Conservation (phyloP, 176 grass and related monocot species). For the Eragrostis nindensis region DNA sequence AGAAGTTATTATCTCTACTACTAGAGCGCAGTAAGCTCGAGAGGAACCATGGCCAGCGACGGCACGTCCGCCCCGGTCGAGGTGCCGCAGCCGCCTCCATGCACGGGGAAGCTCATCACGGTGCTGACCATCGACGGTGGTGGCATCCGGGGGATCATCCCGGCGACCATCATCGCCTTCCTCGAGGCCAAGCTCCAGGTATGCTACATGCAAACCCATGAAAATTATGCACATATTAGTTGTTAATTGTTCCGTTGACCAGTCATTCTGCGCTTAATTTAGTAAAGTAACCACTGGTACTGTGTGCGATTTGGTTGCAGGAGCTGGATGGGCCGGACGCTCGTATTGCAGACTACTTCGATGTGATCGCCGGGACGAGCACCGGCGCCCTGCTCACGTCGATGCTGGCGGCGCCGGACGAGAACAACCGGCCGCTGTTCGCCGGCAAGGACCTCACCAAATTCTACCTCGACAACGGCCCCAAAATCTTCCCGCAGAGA, state of each 20-base stretch:
- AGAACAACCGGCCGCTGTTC: slow-evolving; percentile 59
- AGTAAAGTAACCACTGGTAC: not conserved
- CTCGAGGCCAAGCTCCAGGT: slow-evolving; percentile 67
- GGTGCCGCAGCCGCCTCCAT: slow-evolving; percentile 23
- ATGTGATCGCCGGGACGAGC: slow-evolving; percentile 68
- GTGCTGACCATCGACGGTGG: slow-evolving; percentile 76
- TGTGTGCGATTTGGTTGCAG: slow-evolving; percentile 23
- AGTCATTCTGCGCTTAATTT: not conserved
- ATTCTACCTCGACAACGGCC: slow-evolving; percentile 66
- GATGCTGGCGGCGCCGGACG: slow-evolving; percentile 63
- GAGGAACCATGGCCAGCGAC: slow-evolving; percentile 16
- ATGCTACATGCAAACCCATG: too few species aligned
- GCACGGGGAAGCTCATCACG: slow-evolving; percentile 46
- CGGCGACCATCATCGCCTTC: slow-evolving; percentile 51
- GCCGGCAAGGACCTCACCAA: slow-evolving; percentile 49
- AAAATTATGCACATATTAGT: not conserved
- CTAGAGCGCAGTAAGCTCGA: too few species aligned
- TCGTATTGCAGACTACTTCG: slow-evolving; percentile 65
- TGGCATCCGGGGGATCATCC: slow-evolving; percentile 70
- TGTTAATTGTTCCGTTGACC: not conserved
- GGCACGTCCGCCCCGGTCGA: not conserved
- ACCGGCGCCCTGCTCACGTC: slow-evolving; percentile 61
- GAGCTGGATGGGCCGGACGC: slow-evolving; percentile 62
- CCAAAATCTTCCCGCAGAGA: slow-evolving; percentile 61
- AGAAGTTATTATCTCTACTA: not conserved